Evolutionary conservation across 179 eudicot species (phyloP), one percentile per base, ranked within the genome.

Genomic region (Beta lomatogona): DNA sequence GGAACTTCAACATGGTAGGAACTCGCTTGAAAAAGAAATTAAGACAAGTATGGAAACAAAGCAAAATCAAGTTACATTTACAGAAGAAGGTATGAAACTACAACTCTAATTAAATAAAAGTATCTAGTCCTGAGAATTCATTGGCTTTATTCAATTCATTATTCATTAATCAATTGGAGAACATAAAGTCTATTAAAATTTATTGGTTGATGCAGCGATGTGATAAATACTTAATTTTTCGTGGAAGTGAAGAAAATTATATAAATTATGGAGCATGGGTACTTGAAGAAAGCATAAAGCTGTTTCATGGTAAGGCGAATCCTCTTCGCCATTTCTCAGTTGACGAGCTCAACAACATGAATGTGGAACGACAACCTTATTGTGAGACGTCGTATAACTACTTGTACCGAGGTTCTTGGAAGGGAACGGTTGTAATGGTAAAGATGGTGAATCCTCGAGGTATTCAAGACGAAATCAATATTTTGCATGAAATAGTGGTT

Each of bases 401-500:
- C 5, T 15, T 16, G 19, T 69, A 19, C 54, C 52, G 13, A 45
- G 54, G 73, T 3, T 16, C 12, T 70, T 70, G 73, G 73, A 14
- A 70, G 25, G 73, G 73, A 6, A 70, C 5, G 18, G 52, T 18
- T 45, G 73, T 70, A 6, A 6, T 45, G 22, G 73, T 70, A 45
- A 46, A n/a, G 25, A 8, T 25, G 28, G 28, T 25, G 28, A 25
- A 25, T 25, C 28, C 28, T 25, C 28, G 28, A 25, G 28, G 28
- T 25, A 25, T 25, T 25, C 28, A 25, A 25, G 3, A 14, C 16
- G 21, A 28, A 10, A 28, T 12, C 19, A 15, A 31, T 8, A 1
- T 67, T 67, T 14, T 67, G 50, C 81, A 16, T 14, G 75, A 79
- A 55, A 57, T 79, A 41, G 55, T 69, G 41, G 45, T 57, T 12